These are phyloP conservation scores for Calonectria montana DNA, from an alignment of 2,329 filamentous ascomycete species.

Conservation along the genomic window DNA sequence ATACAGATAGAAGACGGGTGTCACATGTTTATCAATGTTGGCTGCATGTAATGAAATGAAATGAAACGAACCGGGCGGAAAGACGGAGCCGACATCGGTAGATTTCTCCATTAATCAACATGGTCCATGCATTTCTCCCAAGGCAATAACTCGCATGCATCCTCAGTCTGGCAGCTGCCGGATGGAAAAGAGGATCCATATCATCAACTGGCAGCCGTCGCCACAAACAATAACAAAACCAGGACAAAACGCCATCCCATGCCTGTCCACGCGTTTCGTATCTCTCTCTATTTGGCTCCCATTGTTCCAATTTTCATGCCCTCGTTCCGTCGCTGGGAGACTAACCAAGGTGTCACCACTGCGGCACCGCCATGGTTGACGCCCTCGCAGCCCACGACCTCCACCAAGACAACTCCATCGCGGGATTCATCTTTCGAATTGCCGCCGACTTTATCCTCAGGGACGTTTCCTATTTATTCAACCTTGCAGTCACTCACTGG, in stretches of 20 bases:
- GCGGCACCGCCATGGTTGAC: not conserved
- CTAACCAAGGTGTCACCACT: not conserved
- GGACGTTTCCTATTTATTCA: not conserved
- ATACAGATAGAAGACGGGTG: conserved; percentile 7
- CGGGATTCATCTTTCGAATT: not conserved
- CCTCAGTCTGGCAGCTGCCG: conserved; percentile 21
- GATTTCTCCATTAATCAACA: conserved; percentile 2
- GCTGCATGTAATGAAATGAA: not conserved
- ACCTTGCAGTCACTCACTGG: not conserved
- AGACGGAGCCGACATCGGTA: not conserved
- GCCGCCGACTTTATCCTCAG: not conserved
- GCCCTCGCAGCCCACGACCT: not conserved
- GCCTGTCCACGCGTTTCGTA: not conserved
- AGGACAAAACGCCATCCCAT: conserved; percentile 5
- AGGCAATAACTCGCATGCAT: not conserved
- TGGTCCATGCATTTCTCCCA: not conserved
- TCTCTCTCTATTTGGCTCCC: not conserved
- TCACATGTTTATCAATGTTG: not conserved
- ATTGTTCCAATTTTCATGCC: not conserved
- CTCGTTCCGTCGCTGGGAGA: not conserved
- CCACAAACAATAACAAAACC: not conserved
- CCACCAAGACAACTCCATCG: not conserved
- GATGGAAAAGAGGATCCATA: not conserved
- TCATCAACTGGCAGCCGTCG: conserved; percentile 11
- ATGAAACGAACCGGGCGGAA: not conserved